Conservation (phyloP, 257 asterid genomes). For the Solanum piurae region DNA sequence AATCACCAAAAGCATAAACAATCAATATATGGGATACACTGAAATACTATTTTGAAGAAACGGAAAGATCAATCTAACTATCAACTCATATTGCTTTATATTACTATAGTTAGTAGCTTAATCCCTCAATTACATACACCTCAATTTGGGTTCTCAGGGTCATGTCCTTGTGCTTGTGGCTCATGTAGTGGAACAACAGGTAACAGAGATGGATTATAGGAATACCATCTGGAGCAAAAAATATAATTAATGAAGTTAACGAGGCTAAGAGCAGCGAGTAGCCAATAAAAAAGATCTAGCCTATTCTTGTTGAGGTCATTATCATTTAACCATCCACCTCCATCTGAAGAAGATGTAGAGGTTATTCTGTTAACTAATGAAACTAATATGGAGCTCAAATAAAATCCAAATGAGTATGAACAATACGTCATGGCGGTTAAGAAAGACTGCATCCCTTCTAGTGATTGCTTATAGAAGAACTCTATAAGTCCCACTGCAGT, state of each 20-base stretch:
- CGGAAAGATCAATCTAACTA: too few relatives aligned
- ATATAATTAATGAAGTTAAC: conserved; percentile 56
- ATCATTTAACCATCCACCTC: conserved; percentile 49
- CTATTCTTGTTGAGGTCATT: conserved; percentile 58
- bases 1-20: too few relatives aligned
- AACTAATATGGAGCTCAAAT: conserved; percentile 26
- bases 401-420: conserved; percentile 60
- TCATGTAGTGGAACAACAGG: not conserved
- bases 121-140: not conserved
- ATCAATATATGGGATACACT: too few relatives aligned
- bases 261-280: conserved; percentile 55
- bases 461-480: conserved; percentile 55
- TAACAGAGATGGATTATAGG: conserved; percentile 1
- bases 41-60: too few relatives aligned
- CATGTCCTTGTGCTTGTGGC: not conserved
- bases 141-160: not conserved
- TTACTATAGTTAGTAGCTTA: not conserved
- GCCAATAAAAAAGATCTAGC: conserved; percentile 65
- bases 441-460: conserved; percentile 59
- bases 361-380: not conserved
- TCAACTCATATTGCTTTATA: too few relatives aligned
- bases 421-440: conserved; percentile 67
- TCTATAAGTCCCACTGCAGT: conserved; percentile 70
- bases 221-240: conserved; percentile 63
- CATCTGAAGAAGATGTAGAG: not conserved